Conservation (phyloP, 352 stramenopile genomes). For the Globisporangium takayamanum region DNA sequence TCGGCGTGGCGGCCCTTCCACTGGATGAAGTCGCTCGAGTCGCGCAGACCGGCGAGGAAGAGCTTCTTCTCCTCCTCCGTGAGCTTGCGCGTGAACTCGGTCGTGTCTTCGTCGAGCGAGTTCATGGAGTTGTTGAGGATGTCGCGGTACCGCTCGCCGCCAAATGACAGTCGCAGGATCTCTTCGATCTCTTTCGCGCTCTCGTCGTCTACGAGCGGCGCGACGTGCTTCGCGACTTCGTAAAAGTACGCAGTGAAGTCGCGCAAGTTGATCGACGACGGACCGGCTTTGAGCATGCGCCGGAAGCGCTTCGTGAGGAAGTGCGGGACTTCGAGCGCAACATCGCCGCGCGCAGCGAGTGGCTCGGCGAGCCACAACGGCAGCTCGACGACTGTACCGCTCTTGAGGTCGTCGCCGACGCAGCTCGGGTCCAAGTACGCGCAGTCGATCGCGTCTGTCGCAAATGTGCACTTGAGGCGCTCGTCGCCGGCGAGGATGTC, state of each 20-base stretch:
- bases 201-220: conserved; percentile 41
- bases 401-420: conserved; percentile 35
- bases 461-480: conserved; percentile 72
- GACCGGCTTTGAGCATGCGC: conserved; percentile 74
- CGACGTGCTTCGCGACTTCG: conserved; percentile 53
- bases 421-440: conserved; percentile 74
- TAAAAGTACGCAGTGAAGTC: conserved; percentile 74
- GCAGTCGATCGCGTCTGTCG: conserved; percentile 58
- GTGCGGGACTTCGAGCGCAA: conserved; percentile 47
- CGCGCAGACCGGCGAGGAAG: conserved; percentile 52
- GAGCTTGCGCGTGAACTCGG: conserved; percentile 8
- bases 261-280: conserved; percentile 64
- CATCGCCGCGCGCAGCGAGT: conserved; percentile 43
- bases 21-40: conserved; percentile 66
- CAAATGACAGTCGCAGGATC: conserved; percentile 71
- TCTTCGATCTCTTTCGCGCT: conserved; percentile 59
- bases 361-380: conserved; percentile 71
- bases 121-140: conserved; percentile 85
- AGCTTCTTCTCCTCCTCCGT: conserved; percentile 30
- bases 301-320: conserved; percentile 71
- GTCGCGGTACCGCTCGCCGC: conserved; percentile 66
- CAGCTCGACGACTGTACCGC: conserved; percentile 51
- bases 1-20: conserved; percentile 75
- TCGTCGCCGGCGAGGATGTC: conserved; percentile 76
- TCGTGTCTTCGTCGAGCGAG: conserved; percentile 71